These are phyloP conservation scores for Zygoascus meyerae DNA, from an alignment of 1,139 yeast genomes.

Conservation along the genomic window DNA sequence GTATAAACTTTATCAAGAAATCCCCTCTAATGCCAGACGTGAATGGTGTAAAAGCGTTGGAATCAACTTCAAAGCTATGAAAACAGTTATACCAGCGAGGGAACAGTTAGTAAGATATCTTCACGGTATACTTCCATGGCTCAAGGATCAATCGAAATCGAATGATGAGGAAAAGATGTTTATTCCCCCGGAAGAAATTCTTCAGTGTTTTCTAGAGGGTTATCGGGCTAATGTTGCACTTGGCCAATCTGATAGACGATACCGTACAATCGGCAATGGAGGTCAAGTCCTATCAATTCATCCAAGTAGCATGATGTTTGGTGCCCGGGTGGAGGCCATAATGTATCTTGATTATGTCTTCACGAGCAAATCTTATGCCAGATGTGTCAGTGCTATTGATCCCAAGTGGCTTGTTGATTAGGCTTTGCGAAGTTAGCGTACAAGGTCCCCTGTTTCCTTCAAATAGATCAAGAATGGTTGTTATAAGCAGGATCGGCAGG, in stretches of 20 bases:
- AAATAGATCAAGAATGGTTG: too few species aligned
- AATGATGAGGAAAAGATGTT: slow-evolving; percentile 19
- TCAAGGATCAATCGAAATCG: slow-evolving; percentile 21
- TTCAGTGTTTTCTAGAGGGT: slow-evolving; percentile 73
- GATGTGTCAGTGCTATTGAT: slow-evolving; percentile 80
- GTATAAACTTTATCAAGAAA: slow-evolving; percentile 51
- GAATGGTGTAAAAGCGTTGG: slow-evolving; percentile 81
- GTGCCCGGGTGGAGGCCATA: slow-evolving; percentile 74
- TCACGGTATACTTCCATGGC: slow-evolving; percentile 26
- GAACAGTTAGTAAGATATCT: slow-evolving; percentile 72
- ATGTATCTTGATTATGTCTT: slow-evolving; percentile 93
- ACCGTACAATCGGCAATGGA: slow-evolving; percentile 75
- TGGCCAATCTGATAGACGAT: slow-evolving; percentile 92
- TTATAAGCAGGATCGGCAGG: too few species aligned
- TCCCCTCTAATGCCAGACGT: slow-evolving; percentile 45
- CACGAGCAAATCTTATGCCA: slow-evolving; percentile 88
- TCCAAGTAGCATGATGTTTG: slow-evolving; percentile 87
- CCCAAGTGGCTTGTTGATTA: slow-evolving; percentile 62
- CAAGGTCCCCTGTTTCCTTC: too few species aligned
- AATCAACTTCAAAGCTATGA: slow-evolving; percentile 72
- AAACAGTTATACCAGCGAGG: slow-evolving; percentile 68
- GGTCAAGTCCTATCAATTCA: slow-evolving; percentile 68
- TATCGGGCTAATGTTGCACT: slow-evolving; percentile 82
- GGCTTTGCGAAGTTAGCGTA: too few species aligned
- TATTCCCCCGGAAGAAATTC: slow-evolving; percentile 49